Percentiles rank a stretch among this genome's conserved stretches.
phyloP scores from a whole-genome alignment of 1,284 basidiomycete genomes.

The Phylloboletellus chloephorus region DNA sequence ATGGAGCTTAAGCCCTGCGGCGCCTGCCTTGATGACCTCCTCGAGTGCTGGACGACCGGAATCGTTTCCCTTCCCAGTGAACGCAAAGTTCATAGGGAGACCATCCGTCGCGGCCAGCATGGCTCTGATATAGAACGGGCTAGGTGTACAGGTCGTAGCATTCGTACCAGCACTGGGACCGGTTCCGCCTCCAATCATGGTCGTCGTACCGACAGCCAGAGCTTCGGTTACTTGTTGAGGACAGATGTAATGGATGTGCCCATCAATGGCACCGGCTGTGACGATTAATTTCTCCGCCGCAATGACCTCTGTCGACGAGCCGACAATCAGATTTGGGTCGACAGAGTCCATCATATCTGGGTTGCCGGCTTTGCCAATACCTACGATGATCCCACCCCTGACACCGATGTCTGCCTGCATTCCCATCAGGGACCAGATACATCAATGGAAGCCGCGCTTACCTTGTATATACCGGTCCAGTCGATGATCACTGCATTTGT shows the following conservation, averaged over 20 bases:
- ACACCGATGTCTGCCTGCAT: conserved; percentile 93
- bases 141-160: conserved; percentile 91
- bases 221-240: conserved; percentile 82
- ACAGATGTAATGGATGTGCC: conserved; percentile 91
- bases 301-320: conserved; percentile 89
- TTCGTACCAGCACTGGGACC: conserved; percentile 88
- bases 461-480: conserved; percentile 95
- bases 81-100: conserved; percentile 87
- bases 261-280: conserved; percentile 92
- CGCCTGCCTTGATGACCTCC: conserved; percentile 86
- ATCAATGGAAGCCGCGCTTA: conserved; percentile 20
- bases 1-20: conserved; percentile 90
- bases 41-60: conserved; percentile 66
- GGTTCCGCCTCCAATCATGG: conserved; percentile 89
- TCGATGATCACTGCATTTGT: conserved; percentile 94
- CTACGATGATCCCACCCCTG: conserved; percentile 77
- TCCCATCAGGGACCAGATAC: conserved; percentile 1
- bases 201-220: conserved; percentile 72
- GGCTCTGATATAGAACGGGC: conserved; percentile 78
- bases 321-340: conserved; percentile 70
- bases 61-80: conserved; percentile 95
- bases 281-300: conserved; percentile 93
- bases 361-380: conserved; percentile 96
- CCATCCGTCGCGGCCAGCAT: conserved; percentile 90
- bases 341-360: conserved; percentile 90